Evolutionary conservation across 768 basidiomycete genomes (phyloP), one percentile per base, ranked within the genome.

Genomic region (Sporobolomyces phaffii): DNA sequence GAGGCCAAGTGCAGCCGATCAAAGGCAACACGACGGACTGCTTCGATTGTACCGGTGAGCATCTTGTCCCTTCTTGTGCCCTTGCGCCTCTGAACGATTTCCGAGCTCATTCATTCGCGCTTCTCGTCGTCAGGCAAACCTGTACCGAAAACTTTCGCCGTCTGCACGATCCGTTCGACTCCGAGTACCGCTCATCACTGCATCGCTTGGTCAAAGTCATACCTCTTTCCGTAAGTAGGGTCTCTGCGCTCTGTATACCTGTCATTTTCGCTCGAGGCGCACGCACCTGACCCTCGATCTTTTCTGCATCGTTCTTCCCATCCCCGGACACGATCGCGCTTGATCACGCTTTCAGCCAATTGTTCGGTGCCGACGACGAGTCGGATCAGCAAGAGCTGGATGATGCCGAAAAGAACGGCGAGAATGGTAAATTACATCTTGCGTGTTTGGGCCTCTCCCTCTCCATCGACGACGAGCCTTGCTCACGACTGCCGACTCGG

Each of bases 161-260:
- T 98, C 14, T 99, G 96, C 77, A 98, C 96, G 0, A 98, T 99
- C 72, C 86, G 94, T 43, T 91, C 91, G 3, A 98, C 96, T 0
- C 96, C 96, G 0, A 90, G 88, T 63, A 93, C 94, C 70, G 91
- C 96, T 0, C 96, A 98, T 56, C 96, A 99, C 74, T 99, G 94
- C 75, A 97, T 99, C 53, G 93, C 97, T 3, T 99, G 96, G 96
- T 91, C 91, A 34, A 99, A 98, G 77, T 92, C 86, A 63, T 98
- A 98, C 80, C 85, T 99, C 17, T 84, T 97, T 74, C 86, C 88
- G 93, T 90, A 73, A 75, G 88, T 79, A 17, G 33, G 9, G 13
- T 31, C 24, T 44, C 15, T 31, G 29, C 41, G 33, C 34, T 10
- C n/a, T n/a, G n/a, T n/a, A n/a, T n/a, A n/a, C n/a, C n/a, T n/a